Percentiles rank a stretch among this genome's conserved stretches.
Conservation (phyloP, 352 stramenopile species). For the Pythium scleroteichum region DNA sequence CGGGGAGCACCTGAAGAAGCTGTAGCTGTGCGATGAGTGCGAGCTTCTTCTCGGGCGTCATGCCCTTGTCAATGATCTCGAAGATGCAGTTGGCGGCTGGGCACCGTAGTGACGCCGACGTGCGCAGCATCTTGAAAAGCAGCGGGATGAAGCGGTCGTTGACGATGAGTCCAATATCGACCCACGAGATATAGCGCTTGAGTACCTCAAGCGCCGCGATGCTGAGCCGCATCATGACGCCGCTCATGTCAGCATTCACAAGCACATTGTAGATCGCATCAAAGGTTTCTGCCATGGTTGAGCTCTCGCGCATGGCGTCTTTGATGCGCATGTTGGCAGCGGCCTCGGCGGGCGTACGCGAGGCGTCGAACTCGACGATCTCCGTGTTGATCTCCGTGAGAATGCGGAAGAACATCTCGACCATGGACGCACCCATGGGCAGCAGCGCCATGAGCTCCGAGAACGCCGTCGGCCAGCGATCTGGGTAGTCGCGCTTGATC, state of each 20-base stretch:
- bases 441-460: conserved; percentile 77
- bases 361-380: conserved; percentile 87
- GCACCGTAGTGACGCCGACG: conserved; percentile 60
- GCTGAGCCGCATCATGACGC: conserved; percentile 70
- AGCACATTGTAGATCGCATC: conserved; percentile 86
- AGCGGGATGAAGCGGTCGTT: conserved; percentile 83
- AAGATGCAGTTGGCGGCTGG: conserved; percentile 82
- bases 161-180: conserved; percentile 81
- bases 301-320: conserved; percentile 83
- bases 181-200: conserved; percentile 87
- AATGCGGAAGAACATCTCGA: conserved; percentile 92
- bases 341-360: conserved; percentile 55
- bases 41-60: conserved; percentile 83
- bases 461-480: conserved; percentile 86
- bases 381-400: conserved; percentile 90
- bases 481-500: conserved; percentile 90
- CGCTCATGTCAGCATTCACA: conserved; percentile 66
- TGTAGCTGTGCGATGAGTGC: conserved; percentile 73
- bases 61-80: conserved; percentile 86
- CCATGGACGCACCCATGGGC: conserved; percentile 67
- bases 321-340: conserved; percentile 86
- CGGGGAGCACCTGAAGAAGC: conserved; percentile 56
- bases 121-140: conserved; percentile 67
- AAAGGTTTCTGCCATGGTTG: conserved; percentile 73
- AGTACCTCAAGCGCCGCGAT: conserved; percentile 71